Conservation (phyloP, 441 rosid species). For the Erodium moschatum region DNA sequence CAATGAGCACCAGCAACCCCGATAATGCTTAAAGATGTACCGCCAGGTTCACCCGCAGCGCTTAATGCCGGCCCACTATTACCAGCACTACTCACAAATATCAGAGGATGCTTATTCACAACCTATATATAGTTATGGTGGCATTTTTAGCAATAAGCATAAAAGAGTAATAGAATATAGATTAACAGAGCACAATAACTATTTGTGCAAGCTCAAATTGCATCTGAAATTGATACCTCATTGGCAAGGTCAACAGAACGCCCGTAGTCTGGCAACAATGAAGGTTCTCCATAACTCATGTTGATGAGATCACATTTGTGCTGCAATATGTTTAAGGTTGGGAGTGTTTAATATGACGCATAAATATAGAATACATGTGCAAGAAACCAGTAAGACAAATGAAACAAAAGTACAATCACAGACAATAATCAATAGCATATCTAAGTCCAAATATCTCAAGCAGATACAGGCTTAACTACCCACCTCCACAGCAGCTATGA, state of each 20-base stretch:
- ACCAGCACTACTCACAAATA: slow-evolving; percentile 98
- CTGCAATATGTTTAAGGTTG: slow-evolving; percentile 29
- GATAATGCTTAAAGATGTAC: slow-evolving; percentile 88
- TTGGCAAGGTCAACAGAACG: slow-evolving; percentile 92
- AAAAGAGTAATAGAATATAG: slow-evolving; percentile 9
- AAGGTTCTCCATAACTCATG: slow-evolving; percentile 93
- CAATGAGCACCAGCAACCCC: slow-evolving; percentile 91
- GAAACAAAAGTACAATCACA: not conserved
- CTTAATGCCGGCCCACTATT: slow-evolving; percentile 96
- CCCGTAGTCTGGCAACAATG: slow-evolving; percentile 87
- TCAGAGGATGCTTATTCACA: slow-evolving; percentile 74
- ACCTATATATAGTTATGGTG: slow-evolving; percentile 39
- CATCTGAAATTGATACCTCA: slow-evolving; percentile 49
- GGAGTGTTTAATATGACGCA: not conserved
- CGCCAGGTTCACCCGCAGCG: slow-evolving; percentile 98
- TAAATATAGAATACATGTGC: slow-evolving; percentile 11
- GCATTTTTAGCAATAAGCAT: slow-evolving; percentile 17
- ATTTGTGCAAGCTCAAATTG: slow-evolving; percentile 12
- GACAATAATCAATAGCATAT: slow-evolving; percentile 1
- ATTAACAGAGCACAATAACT: slow-evolving; percentile 4
- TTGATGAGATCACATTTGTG: slow-evolving; percentile 96
- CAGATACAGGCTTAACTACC: slow-evolving; percentile 17
- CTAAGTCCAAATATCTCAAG: not conserved
- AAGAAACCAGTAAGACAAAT: slow-evolving; percentile 9
- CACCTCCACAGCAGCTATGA: slow-evolving; percentile 94